phyloP scores from a whole-genome alignment of 2,329 filamentous ascomycete genomes.

The Magnaporthiopsis incrustans region DNA sequence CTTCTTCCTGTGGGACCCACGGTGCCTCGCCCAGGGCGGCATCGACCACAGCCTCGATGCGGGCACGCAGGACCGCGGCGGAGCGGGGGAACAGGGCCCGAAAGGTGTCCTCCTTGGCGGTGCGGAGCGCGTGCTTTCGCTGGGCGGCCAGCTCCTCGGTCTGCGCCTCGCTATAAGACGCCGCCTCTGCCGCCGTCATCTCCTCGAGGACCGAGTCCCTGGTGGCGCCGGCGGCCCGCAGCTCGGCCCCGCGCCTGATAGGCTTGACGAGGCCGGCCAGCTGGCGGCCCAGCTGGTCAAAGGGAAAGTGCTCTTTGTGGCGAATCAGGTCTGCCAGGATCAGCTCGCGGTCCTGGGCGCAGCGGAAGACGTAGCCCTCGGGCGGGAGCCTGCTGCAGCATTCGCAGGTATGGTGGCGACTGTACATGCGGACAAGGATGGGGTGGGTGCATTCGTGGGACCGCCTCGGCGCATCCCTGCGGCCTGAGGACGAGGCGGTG shows the following conservation, averaged over 20 bases:
- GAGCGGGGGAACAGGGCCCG: not conserved
- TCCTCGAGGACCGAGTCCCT: slow-evolving; percentile 38
- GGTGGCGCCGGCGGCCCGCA: slow-evolving; percentile 23
- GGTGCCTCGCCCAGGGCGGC: not conserved
- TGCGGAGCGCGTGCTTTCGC: slow-evolving; percentile 18
- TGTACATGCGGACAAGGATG: slow-evolving; percentile 59
- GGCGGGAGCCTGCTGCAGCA: slow-evolving; percentile 47
- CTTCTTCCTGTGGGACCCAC: slow-evolving; percentile 8
- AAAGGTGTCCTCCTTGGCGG: not conserved
- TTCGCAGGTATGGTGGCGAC: slow-evolving; percentile 42
- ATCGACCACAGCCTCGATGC: not conserved
- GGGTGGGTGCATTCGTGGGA: slow-evolving; percentile 52
- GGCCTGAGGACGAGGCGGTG: not conserved
- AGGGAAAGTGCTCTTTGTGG: slow-evolving; percentile 18
- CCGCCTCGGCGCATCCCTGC: slow-evolving; percentile 2
- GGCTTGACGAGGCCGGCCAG: slow-evolving; percentile 25
- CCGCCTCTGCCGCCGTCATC: slow-evolving; percentile 27
- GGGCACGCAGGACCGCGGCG: not conserved
- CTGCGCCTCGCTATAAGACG: slow-evolving; percentile 38
- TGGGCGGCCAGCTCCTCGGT: slow-evolving; percentile 40
- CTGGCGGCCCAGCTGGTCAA: slow-evolving; percentile 26
- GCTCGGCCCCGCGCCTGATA: slow-evolving; percentile 31
- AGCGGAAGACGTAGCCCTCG: slow-evolving; percentile 67
- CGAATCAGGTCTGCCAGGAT: slow-evolving; percentile 22
- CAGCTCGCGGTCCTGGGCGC: slow-evolving; percentile 53